These are phyloP conservation scores for Taiozyma sp. DNA, from an alignment of 1,139 yeast genomes.

Conservation along the genomic window DNA sequence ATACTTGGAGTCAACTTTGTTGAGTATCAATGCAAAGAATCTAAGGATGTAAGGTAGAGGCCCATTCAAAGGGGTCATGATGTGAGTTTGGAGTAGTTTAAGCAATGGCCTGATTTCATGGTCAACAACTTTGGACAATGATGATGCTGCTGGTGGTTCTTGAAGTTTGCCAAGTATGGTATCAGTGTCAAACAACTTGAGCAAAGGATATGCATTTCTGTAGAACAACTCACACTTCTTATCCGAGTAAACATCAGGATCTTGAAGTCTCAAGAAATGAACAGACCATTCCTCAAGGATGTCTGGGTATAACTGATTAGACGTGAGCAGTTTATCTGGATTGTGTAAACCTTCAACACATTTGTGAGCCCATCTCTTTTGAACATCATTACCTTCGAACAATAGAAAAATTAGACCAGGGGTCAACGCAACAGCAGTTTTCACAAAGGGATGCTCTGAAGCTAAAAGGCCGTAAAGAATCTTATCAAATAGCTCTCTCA, in stretches of 20 bases:
- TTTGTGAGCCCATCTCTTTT: constrained; percentile 41
- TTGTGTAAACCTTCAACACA: constrained; percentile 24
- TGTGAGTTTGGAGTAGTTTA: constrained; percentile 42
- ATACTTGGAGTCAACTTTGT: constrained; percentile 34
- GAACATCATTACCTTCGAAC: constrained; percentile 45
- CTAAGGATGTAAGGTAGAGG: constrained; percentile 53
- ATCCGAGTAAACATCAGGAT: constrained; percentile 41
- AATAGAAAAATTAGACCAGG: constrained; percentile 50
- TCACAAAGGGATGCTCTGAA: constrained; percentile 22
- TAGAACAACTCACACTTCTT: constrained; percentile 46
- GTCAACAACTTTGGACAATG: neutral
- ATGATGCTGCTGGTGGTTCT: constrained; percentile 18
- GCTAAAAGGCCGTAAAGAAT: constrained; percentile 26
- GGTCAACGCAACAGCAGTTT: constrained; percentile 21
- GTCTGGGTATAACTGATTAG: constrained; percentile 28
- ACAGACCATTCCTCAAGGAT: constrained; percentile 48
- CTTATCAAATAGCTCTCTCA: constrained; percentile 31
- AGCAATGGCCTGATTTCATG: constrained; percentile 24
- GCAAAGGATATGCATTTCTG: constrained; percentile 38
- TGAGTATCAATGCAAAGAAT: constrained; percentile 39
- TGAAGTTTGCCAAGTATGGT: constrained; percentile 35
- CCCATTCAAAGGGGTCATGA: constrained; percentile 42
- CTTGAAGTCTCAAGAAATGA: constrained; percentile 49
- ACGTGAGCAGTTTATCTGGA: constrained; percentile 13
- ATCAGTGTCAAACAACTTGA: constrained; percentile 35